phyloP scores from a whole-genome alignment of 768 basidiomycete genomes.

The Albatrellus ellisii region DNA sequence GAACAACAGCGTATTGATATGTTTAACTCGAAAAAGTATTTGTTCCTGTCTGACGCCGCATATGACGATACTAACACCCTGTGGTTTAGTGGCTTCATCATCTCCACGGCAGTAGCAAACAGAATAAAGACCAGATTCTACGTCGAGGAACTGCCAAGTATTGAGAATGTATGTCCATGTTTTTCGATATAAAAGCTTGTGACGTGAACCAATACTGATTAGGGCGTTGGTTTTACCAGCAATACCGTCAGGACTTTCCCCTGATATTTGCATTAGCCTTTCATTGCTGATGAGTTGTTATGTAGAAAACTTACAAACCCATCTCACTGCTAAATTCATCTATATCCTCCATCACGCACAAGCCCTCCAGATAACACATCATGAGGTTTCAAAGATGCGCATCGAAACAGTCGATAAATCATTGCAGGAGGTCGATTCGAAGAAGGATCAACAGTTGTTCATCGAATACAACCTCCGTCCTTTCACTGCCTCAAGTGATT shows the following conservation, averaged over 20 bases:
- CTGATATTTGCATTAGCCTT: background rate
- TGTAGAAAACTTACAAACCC: conserved; percentile 57
- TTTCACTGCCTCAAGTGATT: conserved; percentile 53
- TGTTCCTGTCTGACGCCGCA: background rate
- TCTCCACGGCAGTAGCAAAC: conserved; percentile 61
- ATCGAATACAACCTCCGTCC: conserved; percentile 56
- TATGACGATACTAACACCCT: background rate
- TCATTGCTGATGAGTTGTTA: conserved; percentile 1
- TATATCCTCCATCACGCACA: conserved; percentile 47
- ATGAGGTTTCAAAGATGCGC: conserved; percentile 42
- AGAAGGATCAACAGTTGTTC: conserved; percentile 57
- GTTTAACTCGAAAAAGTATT: conserved; percentile 71
- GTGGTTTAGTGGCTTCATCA: conserved; percentile 45
- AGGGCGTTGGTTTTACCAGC: conserved; percentile 28
- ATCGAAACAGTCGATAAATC: conserved; percentile 32
- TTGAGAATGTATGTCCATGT: conserved; percentile 52
- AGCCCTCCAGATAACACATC: conserved; percentile 40
- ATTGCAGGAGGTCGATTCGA: conserved; percentile 38
- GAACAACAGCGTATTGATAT: conserved; percentile 70
- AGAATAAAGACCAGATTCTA: conserved; percentile 59
- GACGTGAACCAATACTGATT: conserved; percentile 5
- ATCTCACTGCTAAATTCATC: conserved; percentile 42
- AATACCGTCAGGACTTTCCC: conserved; percentile 42
- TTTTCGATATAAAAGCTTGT: conserved; percentile 2
- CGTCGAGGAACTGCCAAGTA: conserved; percentile 45